These are phyloP conservation scores for Botryosphaeria dothidea DNA, from an alignment of 2,329 filamentous ascomycete species.

Conservation along the genomic window DNA sequence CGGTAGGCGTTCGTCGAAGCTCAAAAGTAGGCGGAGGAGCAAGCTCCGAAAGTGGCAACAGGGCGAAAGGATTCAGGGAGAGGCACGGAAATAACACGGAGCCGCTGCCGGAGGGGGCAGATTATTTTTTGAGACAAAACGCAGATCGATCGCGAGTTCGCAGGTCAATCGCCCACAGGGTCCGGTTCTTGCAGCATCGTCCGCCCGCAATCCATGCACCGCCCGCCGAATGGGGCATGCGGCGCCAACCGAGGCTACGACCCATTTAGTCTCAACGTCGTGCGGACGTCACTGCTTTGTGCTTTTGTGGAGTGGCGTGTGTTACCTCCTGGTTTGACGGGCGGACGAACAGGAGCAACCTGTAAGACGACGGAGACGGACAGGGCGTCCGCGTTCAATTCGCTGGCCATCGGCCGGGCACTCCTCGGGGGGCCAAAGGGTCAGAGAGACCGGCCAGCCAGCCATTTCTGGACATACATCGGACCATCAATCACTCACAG, in stretches of 20 bases:
- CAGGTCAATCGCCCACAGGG: not conserved
- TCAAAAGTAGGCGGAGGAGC: not conserved
- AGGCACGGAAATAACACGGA: not conserved
- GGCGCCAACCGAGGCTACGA: not conserved
- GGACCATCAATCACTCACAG: not conserved
- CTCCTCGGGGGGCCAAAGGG: not conserved
- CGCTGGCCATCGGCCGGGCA: not conserved
- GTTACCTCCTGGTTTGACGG: not conserved
- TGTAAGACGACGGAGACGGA: not conserved
- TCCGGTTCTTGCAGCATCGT: not conserved
- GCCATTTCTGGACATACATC: not conserved
- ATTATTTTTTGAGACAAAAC: not conserved
- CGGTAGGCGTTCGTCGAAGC: not conserved
- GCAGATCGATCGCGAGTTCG: slow-evolving; percentile 14
- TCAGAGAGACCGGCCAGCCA: not conserved
- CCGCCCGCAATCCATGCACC: not conserved
- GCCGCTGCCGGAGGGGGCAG: not conserved
- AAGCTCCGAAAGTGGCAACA: not conserved
- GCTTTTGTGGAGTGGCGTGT: too few species aligned
- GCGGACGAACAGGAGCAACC: not conserved
- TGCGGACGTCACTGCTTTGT: too few species aligned
- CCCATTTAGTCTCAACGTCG: too few species aligned
- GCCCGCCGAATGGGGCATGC: not conserved
- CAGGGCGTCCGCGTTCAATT: not conserved
- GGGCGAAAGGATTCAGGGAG: not conserved